Evolutionary conservation across 176 grass and related monocot species (phyloP).

Genomic region (Aegilops bicornis): DNA sequence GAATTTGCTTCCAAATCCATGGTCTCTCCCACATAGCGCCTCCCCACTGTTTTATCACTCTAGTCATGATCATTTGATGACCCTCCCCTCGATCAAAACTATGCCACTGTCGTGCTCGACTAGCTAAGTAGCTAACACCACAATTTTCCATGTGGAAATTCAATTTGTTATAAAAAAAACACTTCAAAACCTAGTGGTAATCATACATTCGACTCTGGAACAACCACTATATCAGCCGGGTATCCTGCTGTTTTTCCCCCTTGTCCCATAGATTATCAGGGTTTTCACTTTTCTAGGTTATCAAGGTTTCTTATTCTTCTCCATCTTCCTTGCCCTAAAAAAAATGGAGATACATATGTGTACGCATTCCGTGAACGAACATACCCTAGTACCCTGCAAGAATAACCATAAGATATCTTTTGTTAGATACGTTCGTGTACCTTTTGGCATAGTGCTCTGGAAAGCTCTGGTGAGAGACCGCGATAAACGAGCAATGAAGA

Average conservation of each 20-base stretch:
- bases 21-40: background rate
- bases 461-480: conserved; percentile 15
- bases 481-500: conserved; percentile 6
- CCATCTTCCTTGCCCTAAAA: background rate
- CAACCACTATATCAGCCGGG: too few species aligned
- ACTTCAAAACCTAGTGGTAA: background rate
- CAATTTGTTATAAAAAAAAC: background rate
- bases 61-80: background rate
- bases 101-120: too few species aligned
- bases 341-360: background rate
- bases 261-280: background rate
- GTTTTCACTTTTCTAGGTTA: background rate
- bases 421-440: background rate
- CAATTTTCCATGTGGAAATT: background rate
- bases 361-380: background rate
- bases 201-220: too few species aligned
- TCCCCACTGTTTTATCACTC: background rate
- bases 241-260: background rate
- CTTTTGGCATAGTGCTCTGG: conserved; percentile 27
- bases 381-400: background rate
- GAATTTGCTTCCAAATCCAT: background rate
- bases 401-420: conserved; percentile 25
- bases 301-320: background rate
- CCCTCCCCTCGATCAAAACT: background rate
- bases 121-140: background rate